Percentiles rank a stretch among this genome's conserved stretches.
These are phyloP conservation scores for Amanita inopinata DNA, from an alignment of 768 basidiomycete genomes.

Conservation along the genomic window DNA sequence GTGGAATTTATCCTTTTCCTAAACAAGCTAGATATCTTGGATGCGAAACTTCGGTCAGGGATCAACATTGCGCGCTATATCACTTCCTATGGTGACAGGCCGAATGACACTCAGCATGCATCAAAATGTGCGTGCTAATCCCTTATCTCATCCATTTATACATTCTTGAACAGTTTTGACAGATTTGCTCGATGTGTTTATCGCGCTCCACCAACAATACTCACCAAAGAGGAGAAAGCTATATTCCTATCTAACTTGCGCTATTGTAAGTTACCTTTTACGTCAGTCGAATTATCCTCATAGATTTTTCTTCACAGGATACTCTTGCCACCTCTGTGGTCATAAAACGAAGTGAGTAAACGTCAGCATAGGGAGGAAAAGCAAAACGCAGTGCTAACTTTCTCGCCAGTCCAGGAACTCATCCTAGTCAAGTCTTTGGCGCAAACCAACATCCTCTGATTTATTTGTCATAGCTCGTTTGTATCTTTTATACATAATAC, in stretches of 20 bases:
- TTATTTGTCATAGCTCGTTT: background rate
- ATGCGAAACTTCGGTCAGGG: slow-evolving; percentile 41
- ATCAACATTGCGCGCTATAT: slow-evolving; percentile 46
- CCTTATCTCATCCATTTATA: background rate
- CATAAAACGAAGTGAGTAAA: slow-evolving; percentile 34
- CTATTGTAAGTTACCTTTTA: slow-evolving; percentile 36
- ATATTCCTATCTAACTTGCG: slow-evolving; percentile 48
- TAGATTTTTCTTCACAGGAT: slow-evolving; percentile 24
- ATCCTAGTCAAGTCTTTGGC: slow-evolving; percentile 26
- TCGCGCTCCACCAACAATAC: slow-evolving; percentile 37
- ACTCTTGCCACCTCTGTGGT: slow-evolving; percentile 36
- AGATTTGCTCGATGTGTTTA: slow-evolving; percentile 47
- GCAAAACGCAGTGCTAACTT: background rate
- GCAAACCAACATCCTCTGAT: slow-evolving; percentile 25
- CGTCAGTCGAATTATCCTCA: slow-evolving; percentile 8
- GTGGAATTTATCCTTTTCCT: slow-evolving; percentile 53
- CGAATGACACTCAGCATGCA: slow-evolving; percentile 42
- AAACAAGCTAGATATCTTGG: slow-evolving; percentile 54
- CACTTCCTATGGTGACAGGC: slow-evolving; percentile 39
- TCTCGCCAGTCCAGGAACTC: slow-evolving; percentile 23
- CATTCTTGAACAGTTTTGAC: background rate
- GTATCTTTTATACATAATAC: background rate
- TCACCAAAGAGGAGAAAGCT: slow-evolving; percentile 38
- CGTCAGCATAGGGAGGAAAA: background rate
- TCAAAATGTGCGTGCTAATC: slow-evolving; percentile 36